Base-by-base conservation (phyloP, 257 asterid species). In the Nicotiana otophora region DNA sequence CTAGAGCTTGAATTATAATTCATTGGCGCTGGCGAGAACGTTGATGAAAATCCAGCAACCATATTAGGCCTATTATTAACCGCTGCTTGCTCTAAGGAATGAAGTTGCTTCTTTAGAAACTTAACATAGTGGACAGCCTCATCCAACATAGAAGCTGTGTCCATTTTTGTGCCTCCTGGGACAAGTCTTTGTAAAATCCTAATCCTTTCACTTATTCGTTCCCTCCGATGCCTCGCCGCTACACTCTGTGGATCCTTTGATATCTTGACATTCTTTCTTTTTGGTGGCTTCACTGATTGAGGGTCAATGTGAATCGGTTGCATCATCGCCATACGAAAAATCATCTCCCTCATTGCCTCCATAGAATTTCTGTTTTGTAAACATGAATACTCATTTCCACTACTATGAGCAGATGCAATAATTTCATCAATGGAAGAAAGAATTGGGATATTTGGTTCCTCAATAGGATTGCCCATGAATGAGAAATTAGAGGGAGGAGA, bases 181-280 rank as follows among this genome's bases (percentile, higher is more conserved):
- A 90, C 93, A 68, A 90, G 83, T 81, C 89, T 88, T 83, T 88
- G 91, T 4, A 90, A 83, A 55, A 86, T 83, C 79, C 91, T 87
- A 17, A 90, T 88, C 85, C 87, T 84, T 70, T 90, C 89, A 61
- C 93, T 90, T 55, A 90, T 90, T 87, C 88, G 82, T 82, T 90
- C 93, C 81, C 93, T 74, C 28, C 93, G 82, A 58, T 87, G 90
- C 60, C 92, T 87, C 20, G 92, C 92, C 62, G 92, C 91, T 30
- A 90, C 90, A 62, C 93, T 90, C 78, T 90, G 93, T 10, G 93
- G 93, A 63, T 90, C 93, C 78, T 83, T 90, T 11, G 93, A 90
- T 53, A 88, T 88, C 87, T 83, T 87, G 65, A 90, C 91, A 77
- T 90, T 90, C 88, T 86, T 89, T 69, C 93, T 83, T 85, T 82